phyloP scores from a whole-genome alignment of 1,284 basidiomycete genomes.

The Moesziomyces sp. region DNA sequence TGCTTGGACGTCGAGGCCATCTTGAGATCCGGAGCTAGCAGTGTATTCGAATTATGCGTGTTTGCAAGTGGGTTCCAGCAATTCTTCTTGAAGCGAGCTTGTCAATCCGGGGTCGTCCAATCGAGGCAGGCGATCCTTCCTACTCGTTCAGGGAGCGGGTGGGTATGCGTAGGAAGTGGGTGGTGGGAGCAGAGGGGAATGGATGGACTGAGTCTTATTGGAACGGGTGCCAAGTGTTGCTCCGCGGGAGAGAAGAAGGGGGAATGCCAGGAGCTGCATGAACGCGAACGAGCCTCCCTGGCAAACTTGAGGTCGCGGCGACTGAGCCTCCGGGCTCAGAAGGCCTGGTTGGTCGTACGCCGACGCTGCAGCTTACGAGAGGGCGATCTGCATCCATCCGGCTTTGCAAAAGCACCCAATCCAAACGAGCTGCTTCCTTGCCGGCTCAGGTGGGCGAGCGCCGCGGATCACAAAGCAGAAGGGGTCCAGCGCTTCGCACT shows the following conservation, averaged over 20 bases:
- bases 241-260: no score
- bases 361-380: neutral
- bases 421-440: neutral
- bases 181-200: no score
- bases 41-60: no score
- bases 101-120: neutral
- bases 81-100: neutral
- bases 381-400: neutral
- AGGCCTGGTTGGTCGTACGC: no score
- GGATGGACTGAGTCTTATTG: no score
- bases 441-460: neutral
- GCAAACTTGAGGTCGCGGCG: no score
- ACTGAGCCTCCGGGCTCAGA: no score
- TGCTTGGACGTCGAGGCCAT: conserved; percentile 41
- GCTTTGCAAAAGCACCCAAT: neutral
- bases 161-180: neutral
- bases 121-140: neutral
- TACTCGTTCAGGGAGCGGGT: neutral
- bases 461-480: neutral
- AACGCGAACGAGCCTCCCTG: no score
- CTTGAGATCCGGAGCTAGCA: neutral
- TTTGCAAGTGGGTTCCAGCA: neutral
- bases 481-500: neutral
- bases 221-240: no score
- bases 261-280: no score